These are phyloP conservation scores for Coelastrella sp. DNA, from an alignment of 139 green algal species.

Conservation along the genomic window DNA sequence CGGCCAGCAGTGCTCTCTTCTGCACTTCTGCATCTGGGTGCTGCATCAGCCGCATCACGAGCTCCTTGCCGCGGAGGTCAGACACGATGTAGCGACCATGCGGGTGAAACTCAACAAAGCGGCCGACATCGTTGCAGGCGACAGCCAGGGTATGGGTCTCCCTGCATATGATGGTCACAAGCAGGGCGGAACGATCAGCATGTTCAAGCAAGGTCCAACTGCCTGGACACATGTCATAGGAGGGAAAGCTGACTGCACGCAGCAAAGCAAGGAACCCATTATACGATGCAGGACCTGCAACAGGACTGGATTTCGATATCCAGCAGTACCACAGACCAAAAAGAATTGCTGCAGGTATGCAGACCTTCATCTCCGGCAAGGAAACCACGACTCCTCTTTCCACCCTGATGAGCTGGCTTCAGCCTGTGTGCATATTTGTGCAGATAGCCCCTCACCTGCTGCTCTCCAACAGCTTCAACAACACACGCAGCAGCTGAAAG, in stretches of 20 bases:
- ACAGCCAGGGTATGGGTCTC: slow-evolving; percentile 84
- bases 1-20: slow-evolving; percentile 91
- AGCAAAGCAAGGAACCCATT: no score
- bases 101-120: slow-evolving; percentile 89
- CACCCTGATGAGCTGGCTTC: no score
- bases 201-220: no score
- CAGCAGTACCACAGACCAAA: no score
- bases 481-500: slow-evolving; percentile 89
- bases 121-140: slow-evolving; percentile 90
- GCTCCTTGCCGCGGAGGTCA: slow-evolving; percentile 93
- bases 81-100: slow-evolving; percentile 80
- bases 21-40: slow-evolving; percentile 93
- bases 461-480: slow-evolving; percentile 92
- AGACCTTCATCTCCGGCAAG: no score
- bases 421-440: neutral
- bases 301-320: no score
- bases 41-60: slow-evolving; percentile 94
- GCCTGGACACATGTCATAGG: no score
- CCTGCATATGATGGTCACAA: neutral
- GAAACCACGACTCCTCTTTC: no score
- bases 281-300: no score
- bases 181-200: neutral
- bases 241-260: no score
- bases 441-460: slow-evolving; percentile 65
- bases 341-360: no score